These are phyloP conservation scores for Fusarium nodosum DNA, from an alignment of 2,329 filamentous ascomycete genomes.

Conservation along the genomic window DNA sequence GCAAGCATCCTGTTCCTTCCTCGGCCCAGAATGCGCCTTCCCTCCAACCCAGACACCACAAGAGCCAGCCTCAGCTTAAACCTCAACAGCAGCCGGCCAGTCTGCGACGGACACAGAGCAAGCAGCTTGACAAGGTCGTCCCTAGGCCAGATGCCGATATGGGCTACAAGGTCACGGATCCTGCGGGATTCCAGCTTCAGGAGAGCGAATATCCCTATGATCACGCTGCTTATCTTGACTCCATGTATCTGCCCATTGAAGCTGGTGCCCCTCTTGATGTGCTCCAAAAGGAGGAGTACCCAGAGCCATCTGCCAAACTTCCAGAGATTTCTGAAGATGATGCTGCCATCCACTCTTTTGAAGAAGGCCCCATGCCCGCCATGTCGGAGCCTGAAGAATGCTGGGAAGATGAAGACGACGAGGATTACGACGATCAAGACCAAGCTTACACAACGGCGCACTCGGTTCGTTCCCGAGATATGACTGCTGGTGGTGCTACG, in stretches of 20 bases:
- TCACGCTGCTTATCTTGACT: conserved; percentile 50
- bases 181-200: conserved; percentile 25
- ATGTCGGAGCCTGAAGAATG: conserved; percentile 72
- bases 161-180: conserved; percentile 21
- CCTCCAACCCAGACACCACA: conserved; percentile 63
- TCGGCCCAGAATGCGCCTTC: conserved; percentile 45
- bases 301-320: conserved; percentile 48
- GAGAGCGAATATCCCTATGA: conserved; percentile 44
- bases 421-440: conserved; percentile 69
- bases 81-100: conserved; percentile 57
- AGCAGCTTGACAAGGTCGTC: conserved; percentile 52
- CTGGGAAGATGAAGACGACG: conserved; percentile 84
- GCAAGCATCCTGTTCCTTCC: conserved; percentile 33
- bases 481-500: conserved; percentile 65
- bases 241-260: conserved; percentile 47
- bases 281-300: conserved; percentile 45
- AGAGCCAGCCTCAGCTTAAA: conserved; percentile 68
- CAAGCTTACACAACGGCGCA: conserved; percentile 84
- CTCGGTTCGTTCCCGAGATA: conserved; percentile 78
- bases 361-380: conserved; percentile 47
- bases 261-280: conserved; percentile 44
- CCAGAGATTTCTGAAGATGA: conserved; percentile 53
- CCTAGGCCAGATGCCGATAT: conserved; percentile 39
- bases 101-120: conserved; percentile 62
- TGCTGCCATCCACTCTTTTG: conserved; percentile 41